Evolutionary conservation across 2,329 filamentous ascomycete species (phyloP).

Genomic region (Drechslerella coelobrocha): DNA sequence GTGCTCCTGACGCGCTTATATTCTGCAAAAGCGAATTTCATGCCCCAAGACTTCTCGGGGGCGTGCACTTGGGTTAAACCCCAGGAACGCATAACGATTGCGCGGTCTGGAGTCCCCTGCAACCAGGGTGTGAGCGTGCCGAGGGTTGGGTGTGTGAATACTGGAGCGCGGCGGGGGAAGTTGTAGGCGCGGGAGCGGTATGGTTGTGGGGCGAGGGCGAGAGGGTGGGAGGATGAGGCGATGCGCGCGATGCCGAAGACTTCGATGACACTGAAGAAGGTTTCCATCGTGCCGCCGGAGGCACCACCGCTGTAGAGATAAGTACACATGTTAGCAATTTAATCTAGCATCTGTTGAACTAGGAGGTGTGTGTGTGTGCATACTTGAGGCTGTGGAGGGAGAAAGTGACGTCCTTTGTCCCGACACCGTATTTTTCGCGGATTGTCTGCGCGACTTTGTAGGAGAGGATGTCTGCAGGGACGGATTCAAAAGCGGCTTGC

Average conservation of each 20-base stretch:
- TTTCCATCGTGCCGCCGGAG: constrained; percentile 73
- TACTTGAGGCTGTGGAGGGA: constrained; percentile 61
- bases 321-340: neutral
- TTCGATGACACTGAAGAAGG: constrained; percentile 68
- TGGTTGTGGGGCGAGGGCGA: constrained; percentile 65
- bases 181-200: constrained; percentile 51
- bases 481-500: constrained; percentile 69
- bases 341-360: constrained; percentile 20
- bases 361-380: constrained; percentile 26
- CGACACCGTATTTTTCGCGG: constrained; percentile 62
- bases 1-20: constrained; percentile 64
- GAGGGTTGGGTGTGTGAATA: constrained; percentile 65
- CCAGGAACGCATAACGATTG: constrained; percentile 69
- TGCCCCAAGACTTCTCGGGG: constrained; percentile 65
- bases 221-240: constrained; percentile 62
- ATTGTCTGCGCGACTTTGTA: constrained; percentile 65
- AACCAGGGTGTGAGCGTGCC: constrained; percentile 66
- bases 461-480: constrained; percentile 67
- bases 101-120: constrained; percentile 62
- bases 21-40: constrained; percentile 68
- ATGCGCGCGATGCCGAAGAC: constrained; percentile 63
- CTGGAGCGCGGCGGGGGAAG: constrained; percentile 59
- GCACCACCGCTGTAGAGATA: constrained; percentile 63
- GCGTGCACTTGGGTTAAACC: constrained; percentile 61
- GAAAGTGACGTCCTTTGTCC: constrained; percentile 65